A percentile compares a stretch with the other conserved stretches of the same genome.
Conservation (phyloP, 768 basidiomycete genomes). For the Boletellus ananas region DNA sequence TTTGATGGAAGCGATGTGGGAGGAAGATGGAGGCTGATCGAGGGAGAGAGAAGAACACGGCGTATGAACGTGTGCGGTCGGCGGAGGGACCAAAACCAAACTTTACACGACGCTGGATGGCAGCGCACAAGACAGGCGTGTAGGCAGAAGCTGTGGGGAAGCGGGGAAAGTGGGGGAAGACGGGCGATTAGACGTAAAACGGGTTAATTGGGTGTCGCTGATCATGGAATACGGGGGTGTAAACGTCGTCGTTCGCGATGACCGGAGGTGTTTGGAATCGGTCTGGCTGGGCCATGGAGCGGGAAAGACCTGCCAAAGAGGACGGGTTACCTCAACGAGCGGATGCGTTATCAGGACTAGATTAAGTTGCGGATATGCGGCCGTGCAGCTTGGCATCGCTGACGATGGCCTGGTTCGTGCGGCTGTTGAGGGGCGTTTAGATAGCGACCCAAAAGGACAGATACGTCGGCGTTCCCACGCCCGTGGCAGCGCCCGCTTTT, state of each 20-base stretch:
- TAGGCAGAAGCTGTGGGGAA: conserved; percentile 15
- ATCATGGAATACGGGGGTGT: not conserved
- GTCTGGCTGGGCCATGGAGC: no score
- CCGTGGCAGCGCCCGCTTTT: not conserved
- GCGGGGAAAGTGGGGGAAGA: conserved; percentile 23
- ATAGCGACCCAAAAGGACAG: conserved; percentile 14
- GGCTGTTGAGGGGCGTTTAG: conserved; percentile 6
- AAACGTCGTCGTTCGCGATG: not conserved
- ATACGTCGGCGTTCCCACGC: conserved; percentile 15
- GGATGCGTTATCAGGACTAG: not conserved
- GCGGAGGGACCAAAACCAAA: conserved; percentile 2
- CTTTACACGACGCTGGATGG: not conserved
- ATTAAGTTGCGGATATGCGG: conserved; percentile 8
- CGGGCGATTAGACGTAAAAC: conserved; percentile 4
- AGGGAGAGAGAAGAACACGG: conserved; percentile 6
- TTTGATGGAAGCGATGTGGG: conserved; percentile 17
- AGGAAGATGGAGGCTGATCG: conserved; percentile 21
- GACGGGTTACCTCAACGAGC: conserved; percentile 15
- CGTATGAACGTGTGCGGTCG: conserved; percentile 7
- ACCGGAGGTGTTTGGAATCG: no score
- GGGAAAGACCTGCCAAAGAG: no score
- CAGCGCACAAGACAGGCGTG: not conserved
- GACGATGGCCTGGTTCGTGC: no score
- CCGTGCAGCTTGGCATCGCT: not conserved
- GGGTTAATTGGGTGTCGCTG: conserved; percentile 3